Percentiles rank a stretch among this genome's conserved stretches.
phyloP scores from a whole-genome alignment of 371 early-diverging fungal species.

The Paramicrosporidium saccamoebae region DNA sequence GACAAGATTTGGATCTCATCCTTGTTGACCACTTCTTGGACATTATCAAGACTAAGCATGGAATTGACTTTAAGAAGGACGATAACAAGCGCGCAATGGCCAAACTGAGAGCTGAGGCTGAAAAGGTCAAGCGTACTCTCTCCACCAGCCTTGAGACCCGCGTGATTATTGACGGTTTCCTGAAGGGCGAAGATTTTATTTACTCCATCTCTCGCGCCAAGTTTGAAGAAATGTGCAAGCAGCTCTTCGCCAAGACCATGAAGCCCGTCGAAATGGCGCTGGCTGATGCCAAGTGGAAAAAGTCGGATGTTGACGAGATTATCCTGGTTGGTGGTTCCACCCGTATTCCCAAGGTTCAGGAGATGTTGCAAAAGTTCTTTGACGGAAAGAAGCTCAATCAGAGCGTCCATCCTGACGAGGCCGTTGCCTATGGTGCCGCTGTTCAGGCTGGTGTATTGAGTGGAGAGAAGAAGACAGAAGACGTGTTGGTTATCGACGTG shows the following conservation, averaged over 20 bases:
- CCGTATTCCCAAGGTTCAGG: constrained; percentile 98
- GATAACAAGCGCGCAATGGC: constrained; percentile 64
- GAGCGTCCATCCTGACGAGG: constrained; percentile 93
- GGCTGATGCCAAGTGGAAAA: constrained; percentile 71
- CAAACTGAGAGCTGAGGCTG: constrained; percentile 77
- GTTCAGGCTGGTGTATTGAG: constrained; percentile 80
- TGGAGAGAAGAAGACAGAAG: constrained; percentile 63
- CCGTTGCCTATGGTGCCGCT: constrained; percentile 95
- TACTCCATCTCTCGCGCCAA: constrained; percentile 80
- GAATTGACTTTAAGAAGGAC: constrained; percentile 61
- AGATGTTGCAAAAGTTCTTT: constrained; percentile 85
- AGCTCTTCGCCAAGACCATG: constrained; percentile 69
- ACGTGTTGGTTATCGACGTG: constrained; percentile 35
- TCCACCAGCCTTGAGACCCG: constrained; percentile 59
- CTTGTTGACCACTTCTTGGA: constrained; percentile 55
- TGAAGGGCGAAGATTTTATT: constrained; percentile 67
- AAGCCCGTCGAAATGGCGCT: constrained; percentile 85
- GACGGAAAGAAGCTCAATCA: constrained; percentile 88
- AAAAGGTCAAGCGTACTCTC: constrained; percentile 80
- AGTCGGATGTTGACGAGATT: constrained; percentile 67
- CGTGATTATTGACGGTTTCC: constrained; percentile 77
- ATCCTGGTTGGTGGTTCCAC: constrained; percentile 98
- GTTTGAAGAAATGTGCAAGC: constrained; percentile 85
- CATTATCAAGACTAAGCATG: constrained; percentile 65
- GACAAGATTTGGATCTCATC: constrained; percentile 89